Conservation (phyloP, 2,329 filamentous ascomycete genomes). For the Trichothecium roseum region DNA sequence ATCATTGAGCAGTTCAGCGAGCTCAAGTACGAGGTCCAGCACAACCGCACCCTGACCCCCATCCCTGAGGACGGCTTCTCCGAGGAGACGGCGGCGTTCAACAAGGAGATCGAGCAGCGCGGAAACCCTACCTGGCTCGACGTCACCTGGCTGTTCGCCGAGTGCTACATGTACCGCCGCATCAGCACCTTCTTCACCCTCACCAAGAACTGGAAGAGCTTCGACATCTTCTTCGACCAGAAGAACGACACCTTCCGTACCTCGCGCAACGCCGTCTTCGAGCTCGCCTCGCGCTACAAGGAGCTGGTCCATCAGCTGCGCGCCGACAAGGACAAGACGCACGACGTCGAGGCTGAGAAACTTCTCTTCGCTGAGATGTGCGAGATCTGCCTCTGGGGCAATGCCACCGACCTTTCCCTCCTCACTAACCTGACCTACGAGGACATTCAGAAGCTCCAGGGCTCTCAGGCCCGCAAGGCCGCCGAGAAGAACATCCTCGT, state of each 20-base stretch:
- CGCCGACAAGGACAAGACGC: conserved; percentile 36
- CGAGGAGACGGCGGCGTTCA: conserved; percentile 78
- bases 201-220: conserved; percentile 74
- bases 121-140: conserved; percentile 72
- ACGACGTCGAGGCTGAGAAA: conserved; percentile 59
- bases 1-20: conserved; percentile 70
- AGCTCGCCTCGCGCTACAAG: conserved; percentile 70
- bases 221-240: conserved; percentile 82
- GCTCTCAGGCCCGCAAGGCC: conserved; percentile 72
- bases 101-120: conserved; percentile 68
- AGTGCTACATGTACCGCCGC: conserved; percentile 91
- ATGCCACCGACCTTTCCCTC: conserved; percentile 88
- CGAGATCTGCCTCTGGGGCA: conserved; percentile 95
- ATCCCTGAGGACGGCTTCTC: conserved; percentile 65
- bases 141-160: conserved; percentile 78
- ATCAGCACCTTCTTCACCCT: conserved; percentile 68
- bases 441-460: conserved; percentile 94
- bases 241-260: conserved; percentile 90
- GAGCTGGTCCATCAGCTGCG: conserved; percentile 60
- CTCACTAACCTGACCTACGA: conserved; percentile 86
- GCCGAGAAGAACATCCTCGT: conserved; percentile 86
- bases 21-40: conserved; percentile 92
- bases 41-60: conserved; percentile 68
- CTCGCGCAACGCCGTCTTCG: conserved; percentile 74
- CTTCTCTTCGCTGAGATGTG: conserved; percentile 85